Base-by-base conservation (phyloP, 1,284 basidiomycete genomes). In the Cryptococcus sp. region DNA sequence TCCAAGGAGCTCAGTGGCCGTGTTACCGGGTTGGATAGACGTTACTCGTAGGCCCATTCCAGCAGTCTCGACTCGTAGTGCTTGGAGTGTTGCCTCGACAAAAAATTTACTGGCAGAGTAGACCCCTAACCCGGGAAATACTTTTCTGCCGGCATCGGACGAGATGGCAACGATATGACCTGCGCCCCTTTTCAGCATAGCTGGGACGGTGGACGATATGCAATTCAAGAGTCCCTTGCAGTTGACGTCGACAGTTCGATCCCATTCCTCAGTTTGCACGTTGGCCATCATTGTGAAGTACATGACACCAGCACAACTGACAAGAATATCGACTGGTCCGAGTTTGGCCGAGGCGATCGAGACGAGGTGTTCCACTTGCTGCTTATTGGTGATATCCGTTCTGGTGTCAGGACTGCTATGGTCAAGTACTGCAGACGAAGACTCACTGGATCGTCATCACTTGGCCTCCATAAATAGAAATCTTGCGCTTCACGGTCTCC, bases 401-500 rank as follows among this genome's bases (percentile, higher is more conserved):
- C 63, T 52, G 42, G 37, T 60, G 52, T 45, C 63, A 43, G 45
- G 58, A n/a, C n/a, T n/a, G n/a, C n/a, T n/a, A n/a, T n/a, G n/a
- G n/a, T n/a, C n/a, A n/a, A n/a, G n/a, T n/a, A n/a, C n/a, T n/a
- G n/a, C n/a, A n/a, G n/a, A n/a, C n/a, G n/a, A n/a, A n/a, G n/a
- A n/a, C n/a, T n/a, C n/a, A n/a, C n/a, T n/a, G n/a, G n/a, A n/a
- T n/a, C n/a, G n/a, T n/a, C 14, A 39, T 7, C 39, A 44, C 64
- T 60, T 49, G 63, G 51, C 41, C 62, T 46, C 45, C 68, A 56
- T 55, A 64, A 45, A 19, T 57, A 41, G 32, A 59, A 46, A 44
- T 60, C 49, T 32, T 59, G 54, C 49, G 59, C 57, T 56, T 66
- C 57, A 85, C 85, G 59, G 82, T 80, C 42, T 80, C 70, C 2